Base-by-base conservation (phyloP, 2,329 filamentous ascomycete species). In the Arthrobotrys musiformis region DNA sequence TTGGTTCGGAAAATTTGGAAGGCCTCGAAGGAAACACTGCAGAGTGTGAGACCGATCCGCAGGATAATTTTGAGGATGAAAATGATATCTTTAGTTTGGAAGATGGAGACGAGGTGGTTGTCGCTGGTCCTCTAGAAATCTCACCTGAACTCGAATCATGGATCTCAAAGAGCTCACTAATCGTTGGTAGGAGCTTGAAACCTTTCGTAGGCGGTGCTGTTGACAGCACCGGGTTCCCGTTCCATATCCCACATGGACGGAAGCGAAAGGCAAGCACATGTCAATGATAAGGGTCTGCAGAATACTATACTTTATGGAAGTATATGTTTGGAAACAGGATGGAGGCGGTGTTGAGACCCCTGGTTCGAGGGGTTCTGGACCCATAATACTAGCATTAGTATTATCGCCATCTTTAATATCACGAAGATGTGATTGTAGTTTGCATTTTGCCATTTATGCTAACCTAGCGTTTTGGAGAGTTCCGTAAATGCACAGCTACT, bases 181-280 rank as follows among this genome's bases (percentile, higher is more conserved):
- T 76, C 63, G 72, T 76, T 15, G 72, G 72, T 54, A 64, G 58
- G 28, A 76, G 48, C 50, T 63, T 70, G 58, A 76, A 76, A 76
- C 72, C 64, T 26, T 28, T 76, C 4, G 46, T 50, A 56, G 70
- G 54, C 54, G 30, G 61, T 56, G 70, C 56, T 54, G 30, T 54
- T 63, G 46, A 28, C 24, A 56, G 42, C 52, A 33, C 30, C 15
- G 37, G 60, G 28, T 72, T 54, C 24, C 19, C 13, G 37, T 42
- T 42, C 37, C 37, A 42, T 37, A 33, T 70, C 61, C 70, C 70
- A 69, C 63, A 75, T 15, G 64, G 72, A 42, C 72, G 64, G 72
- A 76, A 76, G 72, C 72, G 72, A 76, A 76, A 76, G 72, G 72
- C 72, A 60, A 70, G 72, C 72, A 70, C 58, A 58, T 76, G 72